Evolutionary conservation across 2,329 filamentous ascomycete genomes (phyloP), one percentile per base, ranked within the genome.

Genomic region (Huntiella decipiens): DNA sequence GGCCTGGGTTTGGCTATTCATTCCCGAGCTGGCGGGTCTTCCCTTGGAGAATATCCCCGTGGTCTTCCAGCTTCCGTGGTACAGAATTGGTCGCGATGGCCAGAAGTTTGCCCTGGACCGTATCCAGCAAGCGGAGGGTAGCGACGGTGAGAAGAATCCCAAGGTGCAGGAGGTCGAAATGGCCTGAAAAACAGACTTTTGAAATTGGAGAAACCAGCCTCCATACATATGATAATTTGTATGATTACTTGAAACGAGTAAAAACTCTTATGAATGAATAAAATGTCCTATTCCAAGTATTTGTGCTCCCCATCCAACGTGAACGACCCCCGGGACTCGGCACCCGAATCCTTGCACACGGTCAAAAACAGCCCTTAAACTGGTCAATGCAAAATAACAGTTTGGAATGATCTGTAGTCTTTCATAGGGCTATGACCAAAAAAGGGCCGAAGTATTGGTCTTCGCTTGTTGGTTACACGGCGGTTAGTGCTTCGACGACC

Each of bases 1-100:
- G 3, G 31, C 69, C 3, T 86, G 79, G 77, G 80, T 80, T 3
- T 82, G 68, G 66, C 71, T 83, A 59, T 79, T 70, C 51, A 69
- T 87, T 1, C 82, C 81, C 0, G 81, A 86, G 65, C 82, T 79
- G 0, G 70, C 71, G 0, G 80, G 80, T 0, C 64, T 68, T n/a
- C 65, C 63, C 43, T 64, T 82, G 5, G 77, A 82, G 63, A 74
- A 67, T 52, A 82, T 86, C 71, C 79, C 86, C 55, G 65, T 68
- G 19, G 64, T 86, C 51, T 86, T 86, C 55, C 71, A 70, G 43
- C 64, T 85, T 42, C 77, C 77, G 0, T 87, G 82, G 82, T 76
- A 81, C 58, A 70, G 72, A 58, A 84, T 88, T 52, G 82, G 82
- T 31, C 61, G 65, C 0, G 56, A 66, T 52, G 71, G 71, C 1